Conservation (phyloP, 164 flowering plant species). For the Brasenia schreberi region DNA sequence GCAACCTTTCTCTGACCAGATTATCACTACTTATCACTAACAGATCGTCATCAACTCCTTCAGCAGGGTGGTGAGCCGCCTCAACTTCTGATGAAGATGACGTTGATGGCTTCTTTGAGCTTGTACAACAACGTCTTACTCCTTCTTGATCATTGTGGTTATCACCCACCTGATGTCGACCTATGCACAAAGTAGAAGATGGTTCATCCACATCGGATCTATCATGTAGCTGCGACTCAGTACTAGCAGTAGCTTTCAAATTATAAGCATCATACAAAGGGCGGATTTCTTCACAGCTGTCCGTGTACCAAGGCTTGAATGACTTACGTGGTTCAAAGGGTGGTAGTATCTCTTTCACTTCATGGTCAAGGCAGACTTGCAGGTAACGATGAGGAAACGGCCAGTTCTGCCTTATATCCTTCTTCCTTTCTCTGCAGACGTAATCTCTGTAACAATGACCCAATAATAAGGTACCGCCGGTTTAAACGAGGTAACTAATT, state of each 20-base stretch:
- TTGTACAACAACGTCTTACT: neutral
- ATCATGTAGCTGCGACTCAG: neutral
- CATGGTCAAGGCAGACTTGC: conserved; percentile 75
- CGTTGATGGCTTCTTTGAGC: neutral
- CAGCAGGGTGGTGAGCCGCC: neutral
- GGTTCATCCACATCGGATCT: neutral
- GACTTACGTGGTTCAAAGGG: conserved; percentile 54
- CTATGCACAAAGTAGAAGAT: neutral
- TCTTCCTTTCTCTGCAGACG: conserved; percentile 45
- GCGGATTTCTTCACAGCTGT: neutral
- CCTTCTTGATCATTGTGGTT: neutral
- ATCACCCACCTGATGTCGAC: neutral
- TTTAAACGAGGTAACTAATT: neutral
- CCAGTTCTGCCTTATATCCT: conserved; percentile 65
- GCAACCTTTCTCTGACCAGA: neutral
- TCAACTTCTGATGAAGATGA: neutral
- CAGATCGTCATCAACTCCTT: too few relatives aligned
- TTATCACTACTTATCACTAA: neutral
- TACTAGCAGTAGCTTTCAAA: neutral
- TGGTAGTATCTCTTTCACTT: conserved; percentile 63
- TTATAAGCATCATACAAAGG: neutral
- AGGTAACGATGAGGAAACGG: conserved; percentile 58
- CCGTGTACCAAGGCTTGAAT: conserved; percentile 15
- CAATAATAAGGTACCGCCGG: neutral
- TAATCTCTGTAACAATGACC: conserved; percentile 53